phyloP scores from a whole-genome alignment of 2,329 filamentous ascomycete species.

The Helminthosporium solani region DNA sequence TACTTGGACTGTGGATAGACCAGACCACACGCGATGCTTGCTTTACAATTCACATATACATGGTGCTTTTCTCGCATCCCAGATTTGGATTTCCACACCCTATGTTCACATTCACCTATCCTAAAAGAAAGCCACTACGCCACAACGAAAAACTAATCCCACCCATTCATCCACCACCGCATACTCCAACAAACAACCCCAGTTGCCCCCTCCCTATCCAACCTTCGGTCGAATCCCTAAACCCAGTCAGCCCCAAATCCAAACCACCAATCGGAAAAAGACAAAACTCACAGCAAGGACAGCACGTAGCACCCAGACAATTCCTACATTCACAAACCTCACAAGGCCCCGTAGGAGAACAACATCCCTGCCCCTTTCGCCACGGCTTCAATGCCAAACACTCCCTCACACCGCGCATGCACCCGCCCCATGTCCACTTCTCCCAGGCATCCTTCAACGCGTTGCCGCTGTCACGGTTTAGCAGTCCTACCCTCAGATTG shows the following conservation, averaged over 20 bases:
- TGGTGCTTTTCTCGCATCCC: no score
- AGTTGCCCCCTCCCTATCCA: no score
- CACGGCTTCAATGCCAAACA: neutral
- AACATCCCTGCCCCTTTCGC: conserved; percentile 5
- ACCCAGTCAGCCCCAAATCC: neutral
- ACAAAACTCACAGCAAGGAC: conserved; percentile 4
- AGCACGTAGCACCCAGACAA: conserved; percentile 3
- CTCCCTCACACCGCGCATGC: neutral
- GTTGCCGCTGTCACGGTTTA: neutral
- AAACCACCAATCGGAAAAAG: neutral
- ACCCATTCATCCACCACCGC: neutral
- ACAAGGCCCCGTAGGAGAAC: conserved; percentile 1
- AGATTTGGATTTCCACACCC: conserved; percentile 1
- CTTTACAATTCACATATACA: no score
- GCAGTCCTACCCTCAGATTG: neutral
- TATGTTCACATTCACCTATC: no score
- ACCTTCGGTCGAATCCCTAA: neutral
- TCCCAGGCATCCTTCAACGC: neutral
- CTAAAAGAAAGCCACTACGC: no score
- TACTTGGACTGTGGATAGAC: no score
- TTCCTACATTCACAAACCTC: conserved; percentile 3
- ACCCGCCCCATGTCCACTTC: neutral
- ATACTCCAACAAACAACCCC: no score
- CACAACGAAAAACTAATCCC: neutral
- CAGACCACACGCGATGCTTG: no score